Evolutionary conservation across 495 filamentous ascomycete genomes (phyloP), one percentile per base, ranked within the genome.

Genomic region (Neurospora discreta): DNA sequence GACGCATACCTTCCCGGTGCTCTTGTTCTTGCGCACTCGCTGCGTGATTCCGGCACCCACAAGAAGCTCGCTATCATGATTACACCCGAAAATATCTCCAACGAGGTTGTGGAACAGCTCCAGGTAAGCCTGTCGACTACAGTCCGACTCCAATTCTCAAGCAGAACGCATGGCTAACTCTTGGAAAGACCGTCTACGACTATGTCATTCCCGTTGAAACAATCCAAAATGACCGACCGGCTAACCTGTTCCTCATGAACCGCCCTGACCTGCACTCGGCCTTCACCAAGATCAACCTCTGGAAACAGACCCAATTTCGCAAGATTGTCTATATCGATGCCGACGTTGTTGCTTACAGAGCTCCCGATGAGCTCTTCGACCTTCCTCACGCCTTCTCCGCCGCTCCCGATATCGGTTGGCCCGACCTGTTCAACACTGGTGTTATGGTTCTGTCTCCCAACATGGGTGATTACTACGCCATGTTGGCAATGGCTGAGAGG

Each of bases 391-490:
- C 89, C 42, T 98, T 99, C 77, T 93, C 94, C 4, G 95, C 95
- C 3, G 93, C 91, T 16, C 96, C 95, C 40, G 95, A 99, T 78
- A 91, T 98, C 75, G 95, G 95, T 76, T 99, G 96, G 96, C 95
- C 95, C 39, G 95, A 99, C 83, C 88, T 93, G 73, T 99, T 99
- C 87, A 99, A 99, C 83, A 94, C 92, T 65, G 95, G 95, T 72
- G 86, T 99, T 69, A 95, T 99, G 92, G 92, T 91, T 58, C 81
- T 98, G 60, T 90, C 87, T 36, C 95, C 95, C 20, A 92, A 97
- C 80, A 82, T 93, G 86, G 90, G 90, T 70, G 94, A 96, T 72
- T 97, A 95, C 80, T 90, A 91, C 77, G 91, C 93, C 33, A 85
- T 99, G 76, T 85, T 88, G 72, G 91, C 91, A 68, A 87, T 98